Evolutionary conservation across 2,329 filamentous ascomycete species (phyloP).

Genomic region (Myrmaecium sp.): DNA sequence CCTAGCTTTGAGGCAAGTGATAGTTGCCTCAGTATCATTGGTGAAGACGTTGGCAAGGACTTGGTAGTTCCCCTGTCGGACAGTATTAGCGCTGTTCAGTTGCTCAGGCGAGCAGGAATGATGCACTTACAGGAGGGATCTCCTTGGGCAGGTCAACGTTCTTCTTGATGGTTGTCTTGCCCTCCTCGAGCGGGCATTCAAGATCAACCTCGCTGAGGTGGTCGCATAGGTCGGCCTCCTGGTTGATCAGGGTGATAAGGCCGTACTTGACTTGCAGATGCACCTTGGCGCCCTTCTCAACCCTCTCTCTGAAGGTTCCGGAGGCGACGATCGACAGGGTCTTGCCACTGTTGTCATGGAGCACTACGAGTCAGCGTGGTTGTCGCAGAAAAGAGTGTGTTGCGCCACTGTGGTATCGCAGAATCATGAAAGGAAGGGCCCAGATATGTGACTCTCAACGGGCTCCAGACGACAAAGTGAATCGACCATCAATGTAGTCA

Average conservation of each 20-base stretch:
- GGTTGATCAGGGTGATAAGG: conserved; percentile 73
- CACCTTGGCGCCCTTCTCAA: conserved; percentile 68
- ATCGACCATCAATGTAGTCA: no score
- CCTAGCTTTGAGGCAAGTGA: conserved; percentile 73
- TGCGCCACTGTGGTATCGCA: no score
- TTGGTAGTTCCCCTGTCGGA: conserved; percentile 62
- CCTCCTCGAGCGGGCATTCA: conserved; percentile 73
- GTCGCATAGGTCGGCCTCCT: conserved; percentile 71
- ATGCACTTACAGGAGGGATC: conserved; percentile 64
- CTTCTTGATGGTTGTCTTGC: conserved; percentile 57
- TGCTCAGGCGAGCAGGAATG: background rate
- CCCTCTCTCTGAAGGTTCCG: conserved; percentile 54
- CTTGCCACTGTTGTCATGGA: conserved; percentile 51
- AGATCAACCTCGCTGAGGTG: conserved; percentile 78
- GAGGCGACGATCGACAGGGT: conserved; percentile 62
- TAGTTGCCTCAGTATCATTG: conserved; percentile 49
- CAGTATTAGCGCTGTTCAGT: conserved; percentile 6
- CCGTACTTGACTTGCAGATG: conserved; percentile 83
- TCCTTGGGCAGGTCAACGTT: conserved; percentile 67
- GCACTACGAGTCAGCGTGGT: no score
- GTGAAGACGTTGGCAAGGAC: conserved; percentile 76
- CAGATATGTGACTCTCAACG: no score
- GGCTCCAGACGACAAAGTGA: no score
- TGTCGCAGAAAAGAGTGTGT: no score
- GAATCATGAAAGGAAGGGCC: no score